A percentile compares a stretch with the other conserved stretches of the same genome.
phyloP scores from a whole-genome alignment of 169 alveolate species.

The Babesia ovis region DNA sequence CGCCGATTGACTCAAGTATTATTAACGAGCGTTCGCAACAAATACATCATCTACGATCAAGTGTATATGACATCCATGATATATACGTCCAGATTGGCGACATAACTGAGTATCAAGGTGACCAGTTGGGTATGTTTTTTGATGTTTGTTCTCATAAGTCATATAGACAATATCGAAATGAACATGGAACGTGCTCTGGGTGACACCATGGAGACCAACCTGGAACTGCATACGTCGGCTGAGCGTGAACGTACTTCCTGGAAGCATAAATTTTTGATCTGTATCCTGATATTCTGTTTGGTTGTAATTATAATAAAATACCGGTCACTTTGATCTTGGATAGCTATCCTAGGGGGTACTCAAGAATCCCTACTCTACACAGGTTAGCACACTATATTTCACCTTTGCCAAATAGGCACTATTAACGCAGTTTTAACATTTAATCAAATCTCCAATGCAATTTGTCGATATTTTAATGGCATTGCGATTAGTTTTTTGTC shows the following conservation, averaged over 20 bases:
- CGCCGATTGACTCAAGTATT: constrained; percentile 42
- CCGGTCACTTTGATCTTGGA: background rate
- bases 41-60: constrained; percentile 38
- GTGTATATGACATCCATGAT: constrained; percentile 63
- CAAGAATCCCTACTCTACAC: too few species aligned
- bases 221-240: constrained; percentile 14
- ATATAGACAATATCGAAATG: constrained; percentile 52
- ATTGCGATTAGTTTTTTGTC: background rate
- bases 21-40: constrained; percentile 64
- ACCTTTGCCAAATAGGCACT: background rate
- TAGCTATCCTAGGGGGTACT: too few species aligned
- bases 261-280: background rate
- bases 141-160: too few species aligned
- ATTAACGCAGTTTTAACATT: background rate
- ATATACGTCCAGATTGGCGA: constrained; percentile 67
- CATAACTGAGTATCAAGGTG: constrained; percentile 64
- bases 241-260: constrained; percentile 7
- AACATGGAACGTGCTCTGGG: constrained; percentile 47
- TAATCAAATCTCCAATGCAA: background rate
- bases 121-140: constrained; percentile 47
- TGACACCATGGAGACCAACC: constrained; percentile 51
- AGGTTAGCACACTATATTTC: too few species aligned
- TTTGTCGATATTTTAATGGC: background rate
- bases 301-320: constrained; percentile 1
- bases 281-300: background rate